These are phyloP conservation scores for Otatea glauca DNA, from an alignment of 176 grass and related monocot genomes.

Conservation along the genomic window DNA sequence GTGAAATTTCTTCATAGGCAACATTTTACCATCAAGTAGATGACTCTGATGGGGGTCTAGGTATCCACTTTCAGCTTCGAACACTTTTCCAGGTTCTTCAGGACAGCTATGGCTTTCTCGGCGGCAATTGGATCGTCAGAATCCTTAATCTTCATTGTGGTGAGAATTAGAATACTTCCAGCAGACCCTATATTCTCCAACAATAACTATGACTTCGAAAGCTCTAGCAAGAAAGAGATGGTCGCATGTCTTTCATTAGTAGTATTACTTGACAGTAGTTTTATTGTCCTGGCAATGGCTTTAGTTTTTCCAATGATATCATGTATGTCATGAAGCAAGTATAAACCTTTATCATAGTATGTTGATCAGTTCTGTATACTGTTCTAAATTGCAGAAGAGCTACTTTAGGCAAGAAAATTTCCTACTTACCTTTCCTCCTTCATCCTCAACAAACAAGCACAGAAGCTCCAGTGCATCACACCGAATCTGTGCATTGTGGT, in stretches of 20 bases:
- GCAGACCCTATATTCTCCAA: slow-evolving; percentile 62
- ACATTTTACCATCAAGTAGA: slow-evolving; percentile 74
- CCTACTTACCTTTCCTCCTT: slow-evolving; percentile 71
- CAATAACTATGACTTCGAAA: slow-evolving; percentile 65
- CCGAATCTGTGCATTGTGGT: slow-evolving; percentile 53
- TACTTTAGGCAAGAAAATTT: slow-evolving; percentile 5
- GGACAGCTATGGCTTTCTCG: slow-evolving; percentile 63
- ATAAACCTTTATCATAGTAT: slow-evolving; percentile 27
- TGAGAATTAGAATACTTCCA: slow-evolving; percentile 73
- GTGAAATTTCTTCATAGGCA: background rate
- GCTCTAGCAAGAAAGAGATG: slow-evolving; percentile 79
- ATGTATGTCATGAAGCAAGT: slow-evolving; percentile 50
- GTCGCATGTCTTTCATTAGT: slow-evolving; percentile 56
- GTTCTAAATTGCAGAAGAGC: slow-evolving; percentile 17
- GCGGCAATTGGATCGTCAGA: slow-evolving; percentile 58
- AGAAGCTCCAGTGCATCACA: slow-evolving; percentile 66
- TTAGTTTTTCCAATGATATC: slow-evolving; percentile 78
- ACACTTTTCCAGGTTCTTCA: slow-evolving; percentile 82
- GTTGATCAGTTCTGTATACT: background rate
- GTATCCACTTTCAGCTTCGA: slow-evolving; percentile 74
- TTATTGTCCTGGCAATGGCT: slow-evolving; percentile 61
- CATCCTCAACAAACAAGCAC: slow-evolving; percentile 64
- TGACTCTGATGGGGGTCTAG: slow-evolving; percentile 79
- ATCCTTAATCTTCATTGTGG: slow-evolving; percentile 74
- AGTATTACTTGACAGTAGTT: slow-evolving; percentile 66